A percentile compares a stretch with the other conserved stretches of the same genome.
Conservation (phyloP, 164 flowering plant species). For the Vitis amurensis region DNA sequence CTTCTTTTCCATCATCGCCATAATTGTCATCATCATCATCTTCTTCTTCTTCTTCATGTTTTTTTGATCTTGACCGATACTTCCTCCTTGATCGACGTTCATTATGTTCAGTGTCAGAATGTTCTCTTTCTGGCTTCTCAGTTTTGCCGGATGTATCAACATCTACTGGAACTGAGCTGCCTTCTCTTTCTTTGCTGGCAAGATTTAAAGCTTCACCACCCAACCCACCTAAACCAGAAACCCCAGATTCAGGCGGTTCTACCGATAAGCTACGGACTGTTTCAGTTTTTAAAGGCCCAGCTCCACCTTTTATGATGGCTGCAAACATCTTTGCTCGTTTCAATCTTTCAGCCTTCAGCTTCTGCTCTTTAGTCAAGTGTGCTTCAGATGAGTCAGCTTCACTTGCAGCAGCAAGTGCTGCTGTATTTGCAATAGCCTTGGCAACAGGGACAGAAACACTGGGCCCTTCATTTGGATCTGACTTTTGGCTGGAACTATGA, state of each 20-base stretch:
- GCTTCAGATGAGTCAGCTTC: conserved; percentile 82
- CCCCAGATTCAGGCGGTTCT: conserved; percentile 47
- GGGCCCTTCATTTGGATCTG: conserved; percentile 24
- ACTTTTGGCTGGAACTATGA: conserved; percentile 24
- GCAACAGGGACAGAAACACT: conserved; percentile 38
- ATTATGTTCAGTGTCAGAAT: conserved; percentile 29
- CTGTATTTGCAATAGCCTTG: conserved; percentile 55
- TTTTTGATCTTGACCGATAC: conserved; percentile 48
- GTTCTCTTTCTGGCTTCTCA: conserved; percentile 33
- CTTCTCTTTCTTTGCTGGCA: conserved; percentile 53
- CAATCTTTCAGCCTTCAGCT: conserved; percentile 85
- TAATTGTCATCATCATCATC: conserved; percentile 18
- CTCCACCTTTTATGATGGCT: conserved; percentile 66
- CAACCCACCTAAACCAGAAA: conserved; percentile 38
- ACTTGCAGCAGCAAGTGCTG: conserved; percentile 57
- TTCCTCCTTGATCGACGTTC: conserved; percentile 49
- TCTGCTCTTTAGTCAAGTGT: conserved; percentile 65
- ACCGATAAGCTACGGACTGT: conserved; percentile 40
- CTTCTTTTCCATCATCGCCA: conserved; percentile 20
- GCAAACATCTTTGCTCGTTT: conserved; percentile 96
- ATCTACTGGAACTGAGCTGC: conserved; percentile 53
- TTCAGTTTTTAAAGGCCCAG: conserved; percentile 34
- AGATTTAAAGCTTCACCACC: conserved; percentile 28
- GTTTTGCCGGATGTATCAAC: conserved; percentile 17
- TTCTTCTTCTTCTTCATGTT: conserved; percentile 30